Evolutionary conservation across 2,329 filamentous ascomycete species (phyloP).

Genomic region (Sphaceloma murrayae): DNA sequence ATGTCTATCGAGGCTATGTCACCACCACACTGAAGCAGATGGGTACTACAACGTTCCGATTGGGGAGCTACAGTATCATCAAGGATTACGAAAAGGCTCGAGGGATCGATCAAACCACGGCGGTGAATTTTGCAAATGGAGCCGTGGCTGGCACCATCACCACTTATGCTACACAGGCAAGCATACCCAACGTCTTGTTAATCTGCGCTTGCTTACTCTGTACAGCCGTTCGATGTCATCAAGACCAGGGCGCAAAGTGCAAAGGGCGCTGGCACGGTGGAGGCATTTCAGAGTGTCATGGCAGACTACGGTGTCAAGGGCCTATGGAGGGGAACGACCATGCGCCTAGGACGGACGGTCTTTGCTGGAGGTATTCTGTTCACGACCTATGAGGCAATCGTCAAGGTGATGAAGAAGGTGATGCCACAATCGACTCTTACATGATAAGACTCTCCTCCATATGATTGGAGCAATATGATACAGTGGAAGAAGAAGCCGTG

Average conservation of each 20-base stretch:
- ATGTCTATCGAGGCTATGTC: constrained; percentile 49
- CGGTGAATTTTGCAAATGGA: constrained; percentile 53
- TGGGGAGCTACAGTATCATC: constrained; percentile 54
- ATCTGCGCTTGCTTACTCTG: neutral
- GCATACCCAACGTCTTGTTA: neutral
- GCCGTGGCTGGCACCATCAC: constrained; percentile 52
- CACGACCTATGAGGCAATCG: constrained; percentile 51
- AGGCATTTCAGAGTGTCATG: constrained; percentile 47
- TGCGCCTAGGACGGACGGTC: constrained; percentile 55
- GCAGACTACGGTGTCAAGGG: constrained; percentile 49
- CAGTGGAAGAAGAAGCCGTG: too few species aligned
- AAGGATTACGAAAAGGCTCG: constrained; percentile 47
- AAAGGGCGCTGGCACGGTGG: constrained; percentile 46
- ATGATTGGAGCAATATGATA: too few species aligned
- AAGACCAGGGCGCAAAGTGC: constrained; percentile 56
- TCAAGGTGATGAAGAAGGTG: constrained; percentile 38
- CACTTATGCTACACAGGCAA: constrained; percentile 40
- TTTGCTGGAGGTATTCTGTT: constrained; percentile 59
- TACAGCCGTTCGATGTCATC: constrained; percentile 52
- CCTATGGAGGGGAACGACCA: constrained; percentile 59
- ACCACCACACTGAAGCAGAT: constrained; percentile 55
- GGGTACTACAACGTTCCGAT: constrained; percentile 51
- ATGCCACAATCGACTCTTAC: constrained; percentile 13
- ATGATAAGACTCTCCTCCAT: too few species aligned
- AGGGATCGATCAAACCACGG: constrained; percentile 41